Evolutionary conservation across 2,329 filamentous ascomycete species (phyloP).

Genomic region (Colletotrichum sp.): DNA sequence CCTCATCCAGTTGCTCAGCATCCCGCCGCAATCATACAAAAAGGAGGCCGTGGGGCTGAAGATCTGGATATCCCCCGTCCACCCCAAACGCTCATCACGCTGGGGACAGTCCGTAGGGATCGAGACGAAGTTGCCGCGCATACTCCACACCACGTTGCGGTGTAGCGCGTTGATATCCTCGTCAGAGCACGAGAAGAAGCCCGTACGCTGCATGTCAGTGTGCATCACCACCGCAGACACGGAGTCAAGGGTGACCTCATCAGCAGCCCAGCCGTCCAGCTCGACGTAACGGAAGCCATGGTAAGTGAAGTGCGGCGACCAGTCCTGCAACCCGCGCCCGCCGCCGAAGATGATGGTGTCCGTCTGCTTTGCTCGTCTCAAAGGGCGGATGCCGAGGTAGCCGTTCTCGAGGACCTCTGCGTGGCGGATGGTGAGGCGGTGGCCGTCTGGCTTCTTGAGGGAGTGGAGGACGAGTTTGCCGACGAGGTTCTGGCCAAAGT

Average conservation of each 20-base stretch:
- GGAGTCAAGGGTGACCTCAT: constrained; percentile 16
- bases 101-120: constrained; percentile 64
- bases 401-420: constrained; percentile 61
- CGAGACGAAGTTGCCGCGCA: constrained; percentile 63
- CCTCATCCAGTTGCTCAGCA: constrained; percentile 54
- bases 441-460: constrained; percentile 34
- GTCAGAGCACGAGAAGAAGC: constrained; percentile 58
- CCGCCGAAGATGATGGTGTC: constrained; percentile 42
- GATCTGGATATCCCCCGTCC: constrained; percentile 56
- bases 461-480: constrained; percentile 48
- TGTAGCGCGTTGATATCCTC: constrained; percentile 57
- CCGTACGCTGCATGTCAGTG: constrained; percentile 55
- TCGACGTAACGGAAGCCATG: constrained; percentile 60
- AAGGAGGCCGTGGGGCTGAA: constrained; percentile 58
- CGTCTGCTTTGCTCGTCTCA: constrained; percentile 45
- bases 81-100: constrained; percentile 58
- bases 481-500: constrained; percentile 66
- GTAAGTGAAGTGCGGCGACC: constrained; percentile 55
- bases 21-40: constrained; percentile 56
- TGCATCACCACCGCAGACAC: constrained; percentile 45
- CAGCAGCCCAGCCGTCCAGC: constrained; percentile 45
- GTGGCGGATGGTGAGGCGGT: constrained; percentile 52
- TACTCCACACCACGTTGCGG: constrained; percentile 59
- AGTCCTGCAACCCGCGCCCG: constrained; percentile 25
- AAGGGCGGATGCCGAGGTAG: constrained; percentile 43